These are phyloP conservation scores for Cordyceps fumosorosea DNA, from an alignment of 2,329 filamentous ascomycete species.

Conservation along the genomic window DNA sequence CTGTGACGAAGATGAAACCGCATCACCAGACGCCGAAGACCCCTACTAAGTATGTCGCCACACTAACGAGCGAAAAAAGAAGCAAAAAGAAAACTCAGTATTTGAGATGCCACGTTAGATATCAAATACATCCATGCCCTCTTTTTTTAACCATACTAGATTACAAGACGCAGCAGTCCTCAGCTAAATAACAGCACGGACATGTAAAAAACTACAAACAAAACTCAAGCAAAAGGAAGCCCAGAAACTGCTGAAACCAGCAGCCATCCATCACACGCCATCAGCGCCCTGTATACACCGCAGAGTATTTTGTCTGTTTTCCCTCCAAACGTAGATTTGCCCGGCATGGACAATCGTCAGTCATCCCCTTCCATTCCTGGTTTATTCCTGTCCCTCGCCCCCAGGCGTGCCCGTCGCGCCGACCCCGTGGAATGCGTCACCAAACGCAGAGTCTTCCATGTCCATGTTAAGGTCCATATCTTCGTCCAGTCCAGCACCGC, in stretches of 20 bases:
- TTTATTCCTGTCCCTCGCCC: conserved; percentile 16
- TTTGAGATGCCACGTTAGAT: neutral
- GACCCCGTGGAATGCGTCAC: conserved; percentile 70
- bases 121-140: neutral
- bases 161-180: neutral
- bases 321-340: neutral
- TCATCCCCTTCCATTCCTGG: neutral
- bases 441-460: conserved; percentile 75
- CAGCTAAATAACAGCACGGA: neutral
- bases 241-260: conserved; percentile 4
- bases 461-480: conserved; percentile 57
- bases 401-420: conserved; percentile 21
- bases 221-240: neutral
- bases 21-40: neutral
- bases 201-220: neutral
- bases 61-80: neutral
- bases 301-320: neutral
- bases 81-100: neutral
- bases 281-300: conserved; percentile 10
- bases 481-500: conserved; percentile 41
- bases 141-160: neutral
- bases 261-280: neutral
- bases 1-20: conserved; percentile 9
- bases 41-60: neutral
- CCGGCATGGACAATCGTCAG: neutral